phyloP scores from a whole-genome alignment of 805 yeast species.

The Yamadazyma nakazawae region DNA sequence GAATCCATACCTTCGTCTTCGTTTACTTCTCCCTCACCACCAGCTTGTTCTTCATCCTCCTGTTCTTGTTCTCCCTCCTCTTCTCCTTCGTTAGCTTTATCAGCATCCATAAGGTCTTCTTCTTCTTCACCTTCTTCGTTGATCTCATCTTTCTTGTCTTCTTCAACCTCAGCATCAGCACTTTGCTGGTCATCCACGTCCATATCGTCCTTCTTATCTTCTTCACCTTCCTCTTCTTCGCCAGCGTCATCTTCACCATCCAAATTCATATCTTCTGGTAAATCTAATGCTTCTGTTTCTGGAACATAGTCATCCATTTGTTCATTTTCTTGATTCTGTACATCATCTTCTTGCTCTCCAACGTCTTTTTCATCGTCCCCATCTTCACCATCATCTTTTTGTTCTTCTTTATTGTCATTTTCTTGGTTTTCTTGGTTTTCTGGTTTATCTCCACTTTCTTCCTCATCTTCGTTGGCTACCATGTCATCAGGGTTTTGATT shows the following conservation, averaged over 20 bases:
- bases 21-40: slow-evolving; percentile 25
- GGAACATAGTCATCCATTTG: slow-evolving; percentile 72
- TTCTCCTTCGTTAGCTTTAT: slow-evolving; percentile 16
- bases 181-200: background rate
- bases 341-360: slow-evolving; percentile 80
- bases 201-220: slow-evolving; percentile 3
- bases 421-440: slow-evolving; percentile 33
- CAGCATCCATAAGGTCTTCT: slow-evolving; percentile 20
- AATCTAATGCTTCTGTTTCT: slow-evolving; percentile 80
- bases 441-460: slow-evolving; percentile 31
- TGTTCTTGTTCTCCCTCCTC: slow-evolving; percentile 34
- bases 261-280: slow-evolving; percentile 88
- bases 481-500: slow-evolving; percentile 49
- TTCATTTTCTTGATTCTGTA: slow-evolving; percentile 63
- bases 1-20: slow-evolving; percentile 24
- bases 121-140: slow-evolving; percentile 26
- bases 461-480: slow-evolving; percentile 46
- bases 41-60: slow-evolving; percentile 25
- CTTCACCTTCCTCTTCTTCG: slow-evolving; percentile 43
- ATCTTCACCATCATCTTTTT: slow-evolving; percentile 46
- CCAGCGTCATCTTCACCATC: slow-evolving; percentile 68
- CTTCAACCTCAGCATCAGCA: background rate
- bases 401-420: slow-evolving; percentile 32
- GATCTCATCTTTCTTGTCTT: slow-evolving; percentile 20
- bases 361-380: slow-evolving; percentile 67